Evolutionary conservation across 2,329 filamentous ascomycete genomes (phyloP).

Genomic region (Cladobotryum mycophilum): DNA sequence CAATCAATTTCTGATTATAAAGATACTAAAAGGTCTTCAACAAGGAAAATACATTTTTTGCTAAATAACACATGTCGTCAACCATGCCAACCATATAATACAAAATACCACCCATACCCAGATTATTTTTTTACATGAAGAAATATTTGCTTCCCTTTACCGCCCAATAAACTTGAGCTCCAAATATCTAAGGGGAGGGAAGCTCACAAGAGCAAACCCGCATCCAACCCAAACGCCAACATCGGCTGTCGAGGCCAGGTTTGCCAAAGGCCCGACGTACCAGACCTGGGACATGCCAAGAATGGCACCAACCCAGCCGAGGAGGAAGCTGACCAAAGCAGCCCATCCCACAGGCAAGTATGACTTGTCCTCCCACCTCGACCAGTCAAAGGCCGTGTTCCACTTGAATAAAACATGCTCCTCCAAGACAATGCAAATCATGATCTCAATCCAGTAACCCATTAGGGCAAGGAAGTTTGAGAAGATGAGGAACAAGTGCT

Average conservation of each 20-base stretch:
- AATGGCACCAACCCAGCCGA: constrained; percentile 45
- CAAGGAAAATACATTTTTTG: no score
- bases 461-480: constrained; percentile 49
- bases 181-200: constrained; percentile 21
- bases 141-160: constrained; percentile 2
- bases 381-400: constrained; percentile 35
- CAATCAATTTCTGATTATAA: no score
- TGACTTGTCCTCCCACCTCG: constrained; percentile 40
- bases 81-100: no score
- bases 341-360: constrained; percentile 39
- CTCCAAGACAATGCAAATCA: constrained; percentile 40
- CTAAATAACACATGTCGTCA: no score
- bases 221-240: constrained; percentile 55
- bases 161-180: constrained; percentile 23
- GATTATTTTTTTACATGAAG: no score
- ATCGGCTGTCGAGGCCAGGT: constrained; percentile 43
- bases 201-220: constrained; percentile 51
- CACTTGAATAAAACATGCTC: constrained; percentile 40
- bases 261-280: constrained; percentile 52
- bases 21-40: no score
- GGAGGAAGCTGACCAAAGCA: constrained; percentile 37
- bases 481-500: constrained; percentile 47
- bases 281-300: constrained; percentile 54
- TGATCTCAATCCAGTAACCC: constrained; percentile 50
- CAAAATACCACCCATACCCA: no score